Evolutionary conservation across 2,329 filamentous ascomycete genomes (phyloP).

Genomic region (Aspergillus ochraceoroseus): DNA sequence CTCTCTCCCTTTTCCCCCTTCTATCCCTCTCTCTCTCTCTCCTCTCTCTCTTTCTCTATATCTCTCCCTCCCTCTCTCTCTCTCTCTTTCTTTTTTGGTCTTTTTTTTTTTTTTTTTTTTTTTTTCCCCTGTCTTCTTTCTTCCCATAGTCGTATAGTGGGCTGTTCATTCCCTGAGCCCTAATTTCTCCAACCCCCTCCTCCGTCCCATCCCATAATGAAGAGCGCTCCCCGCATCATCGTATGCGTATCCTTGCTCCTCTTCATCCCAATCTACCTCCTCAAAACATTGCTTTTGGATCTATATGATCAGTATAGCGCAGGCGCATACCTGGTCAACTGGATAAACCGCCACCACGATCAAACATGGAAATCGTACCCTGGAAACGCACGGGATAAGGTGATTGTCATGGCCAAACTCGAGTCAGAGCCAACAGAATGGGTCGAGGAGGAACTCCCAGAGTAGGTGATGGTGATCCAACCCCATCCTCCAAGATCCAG

Average conservation of each 20-base stretch:
- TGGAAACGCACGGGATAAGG: conserved; percentile 32
- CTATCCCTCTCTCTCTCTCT: too few species aligned
- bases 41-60: too few species aligned
- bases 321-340: conserved; percentile 34
- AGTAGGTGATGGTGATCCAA: conserved; percentile 37
- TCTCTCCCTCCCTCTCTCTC: too few species aligned
- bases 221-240: conserved; percentile 28
- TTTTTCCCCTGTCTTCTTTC: too few species aligned
- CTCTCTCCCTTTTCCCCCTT: too few species aligned
- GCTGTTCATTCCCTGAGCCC: too few species aligned
- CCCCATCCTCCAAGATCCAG: too few species aligned
- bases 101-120: too few species aligned
- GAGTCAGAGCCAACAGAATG: conserved; percentile 44
- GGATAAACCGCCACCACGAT: conserved; percentile 22
- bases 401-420: conserved; percentile 45
- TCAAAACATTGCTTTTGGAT: conserved; percentile 33
- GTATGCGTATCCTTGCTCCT: conserved; percentile 25
- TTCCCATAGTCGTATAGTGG: too few species aligned
- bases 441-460: conserved; percentile 44
- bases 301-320: conserved; percentile 36
- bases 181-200: neutral
- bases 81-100: too few species aligned
- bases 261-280: conserved; percentile 28
- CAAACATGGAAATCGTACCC: conserved; percentile 5
- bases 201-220: conserved; percentile 23